Percentiles rank a stretch among this genome's conserved stretches.
These are phyloP conservation scores for Floccularia luteovirens DNA, from an alignment of 768 basidiomycete genomes.

Conservation along the genomic window DNA sequence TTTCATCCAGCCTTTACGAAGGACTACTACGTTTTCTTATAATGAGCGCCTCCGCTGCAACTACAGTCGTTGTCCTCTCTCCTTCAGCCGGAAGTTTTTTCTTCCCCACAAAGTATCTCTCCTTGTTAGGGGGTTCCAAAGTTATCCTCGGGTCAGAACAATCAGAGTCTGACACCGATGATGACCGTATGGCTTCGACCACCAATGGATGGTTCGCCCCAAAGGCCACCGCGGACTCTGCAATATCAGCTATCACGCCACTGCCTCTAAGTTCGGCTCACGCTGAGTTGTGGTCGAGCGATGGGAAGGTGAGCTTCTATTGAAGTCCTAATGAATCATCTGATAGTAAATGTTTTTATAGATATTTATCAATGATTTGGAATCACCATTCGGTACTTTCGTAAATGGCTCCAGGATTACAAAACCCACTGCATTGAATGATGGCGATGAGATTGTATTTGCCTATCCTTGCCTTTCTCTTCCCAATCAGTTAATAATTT, in stretches of 20 bases:
- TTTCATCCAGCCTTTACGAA: no score
- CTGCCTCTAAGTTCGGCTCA: slow-evolving; percentile 34
- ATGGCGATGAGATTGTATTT: slow-evolving; percentile 38
- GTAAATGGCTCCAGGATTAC: slow-evolving; percentile 35
- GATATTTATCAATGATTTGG: slow-evolving; percentile 40
- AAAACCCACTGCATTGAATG: slow-evolving; percentile 24
- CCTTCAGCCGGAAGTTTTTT: slow-evolving; percentile 27
- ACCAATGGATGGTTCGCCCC: slow-evolving; percentile 38
- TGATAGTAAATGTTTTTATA: no score
- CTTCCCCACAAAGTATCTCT: slow-evolving; percentile 26
- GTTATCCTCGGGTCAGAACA: slow-evolving; percentile 22
- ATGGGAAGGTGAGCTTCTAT: slow-evolving; percentile 24
- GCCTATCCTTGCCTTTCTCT: slow-evolving; percentile 4
- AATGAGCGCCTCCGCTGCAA: no score
- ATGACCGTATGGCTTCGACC: slow-evolving; percentile 14
- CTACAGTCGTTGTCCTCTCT: slow-evolving; percentile 22
- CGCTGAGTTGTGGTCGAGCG: slow-evolving; percentile 38
- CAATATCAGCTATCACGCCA: slow-evolving; percentile 21
- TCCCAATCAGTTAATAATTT: slow-evolving; percentile 5
- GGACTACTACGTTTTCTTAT: no score
- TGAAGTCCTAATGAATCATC: no score
- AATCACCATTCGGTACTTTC: slow-evolving; percentile 38
- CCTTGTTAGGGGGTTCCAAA: slow-evolving; percentile 18
- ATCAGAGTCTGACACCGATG: slow-evolving; percentile 5
- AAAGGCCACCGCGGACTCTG: slow-evolving; percentile 11